phyloP scores from a whole-genome alignment of 352 stramenopile species.

The Pythium pectinolyticum region DNA sequence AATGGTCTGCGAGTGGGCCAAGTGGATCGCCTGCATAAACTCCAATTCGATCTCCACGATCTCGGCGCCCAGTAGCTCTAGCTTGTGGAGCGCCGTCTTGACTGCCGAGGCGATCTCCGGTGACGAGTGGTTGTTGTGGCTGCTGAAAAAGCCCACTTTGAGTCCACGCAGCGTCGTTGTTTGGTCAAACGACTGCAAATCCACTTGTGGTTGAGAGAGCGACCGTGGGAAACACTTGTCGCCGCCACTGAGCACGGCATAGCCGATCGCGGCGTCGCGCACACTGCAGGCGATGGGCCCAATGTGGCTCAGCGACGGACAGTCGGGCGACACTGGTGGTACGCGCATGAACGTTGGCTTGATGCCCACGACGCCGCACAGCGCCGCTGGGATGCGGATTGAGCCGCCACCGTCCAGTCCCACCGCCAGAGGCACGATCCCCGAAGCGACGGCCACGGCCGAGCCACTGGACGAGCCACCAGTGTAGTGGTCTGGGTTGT shows the following conservation, averaged over 20 bases:
- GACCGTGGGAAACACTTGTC: constrained; percentile 49
- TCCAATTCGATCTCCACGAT: constrained; percentile 79
- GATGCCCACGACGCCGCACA: constrained; percentile 89
- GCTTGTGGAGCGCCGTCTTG: constrained; percentile 44
- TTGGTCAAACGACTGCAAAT: constrained; percentile 58
- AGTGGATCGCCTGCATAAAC: constrained; percentile 74
- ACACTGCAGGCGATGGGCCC: constrained; percentile 81
- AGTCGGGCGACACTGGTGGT: constrained; percentile 52
- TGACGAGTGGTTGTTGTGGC: constrained; percentile 74
- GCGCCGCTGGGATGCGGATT: constrained; percentile 87
- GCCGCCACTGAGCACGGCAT: constrained; percentile 77
- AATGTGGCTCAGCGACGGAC: constrained; percentile 69
- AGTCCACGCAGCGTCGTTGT: constrained; percentile 61
- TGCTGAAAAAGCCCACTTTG: constrained; percentile 76
- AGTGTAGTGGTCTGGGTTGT: constrained; percentile 81
- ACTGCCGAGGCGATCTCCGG: constrained; percentile 52
- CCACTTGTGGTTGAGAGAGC: constrained; percentile 45
- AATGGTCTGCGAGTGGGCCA: constrained; percentile 84
- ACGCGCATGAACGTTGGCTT: constrained; percentile 85
- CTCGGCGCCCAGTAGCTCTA: constrained; percentile 58
- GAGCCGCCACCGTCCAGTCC: constrained; percentile 88
- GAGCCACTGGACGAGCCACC: constrained; percentile 91
- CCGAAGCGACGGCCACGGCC: constrained; percentile 83
- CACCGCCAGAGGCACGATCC: constrained; percentile 86
- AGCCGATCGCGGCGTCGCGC: constrained; percentile 79